Conservation (phyloP, 371 early-diverging fungal species). For the Mucor ambiguus region DNA sequence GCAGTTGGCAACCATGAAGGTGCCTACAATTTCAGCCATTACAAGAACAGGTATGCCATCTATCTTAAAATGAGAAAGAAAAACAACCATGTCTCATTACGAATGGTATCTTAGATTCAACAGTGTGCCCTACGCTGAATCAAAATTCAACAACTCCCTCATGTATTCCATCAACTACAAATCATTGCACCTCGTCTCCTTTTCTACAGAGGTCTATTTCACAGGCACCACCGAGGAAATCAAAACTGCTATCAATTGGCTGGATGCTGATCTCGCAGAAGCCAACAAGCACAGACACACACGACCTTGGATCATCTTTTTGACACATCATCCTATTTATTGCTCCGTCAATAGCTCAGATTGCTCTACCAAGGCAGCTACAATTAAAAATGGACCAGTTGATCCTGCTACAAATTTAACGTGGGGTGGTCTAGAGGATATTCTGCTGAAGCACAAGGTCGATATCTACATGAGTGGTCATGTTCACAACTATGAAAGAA, state of each 20-base stretch:
- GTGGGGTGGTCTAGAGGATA: constrained; percentile 31
- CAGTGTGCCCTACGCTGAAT: constrained; percentile 39
- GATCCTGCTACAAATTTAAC: constrained; percentile 17
- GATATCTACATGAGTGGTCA: constrained; percentile 41
- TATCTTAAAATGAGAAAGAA: neutral
- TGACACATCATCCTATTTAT: constrained; percentile 46
- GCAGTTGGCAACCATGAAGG: constrained; percentile 48
- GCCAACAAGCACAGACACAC: constrained; percentile 38
- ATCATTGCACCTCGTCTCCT: constrained; percentile 45
- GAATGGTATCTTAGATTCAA: constrained; percentile 27
- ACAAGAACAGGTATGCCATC: constrained; percentile 38
- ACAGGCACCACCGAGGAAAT: constrained; percentile 34
- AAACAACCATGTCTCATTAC: neutral
- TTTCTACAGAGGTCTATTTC: constrained; percentile 47
- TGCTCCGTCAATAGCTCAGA: constrained; percentile 25
- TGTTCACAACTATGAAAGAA: constrained; percentile 46
- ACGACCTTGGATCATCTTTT: constrained; percentile 48
- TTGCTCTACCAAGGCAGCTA: constrained; percentile 32
- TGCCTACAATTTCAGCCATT: constrained; percentile 48
- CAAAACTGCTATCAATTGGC: constrained; percentile 41
- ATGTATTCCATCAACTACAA: constrained; percentile 49
- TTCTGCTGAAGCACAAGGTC: constrained; percentile 30
- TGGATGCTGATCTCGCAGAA: constrained; percentile 36
- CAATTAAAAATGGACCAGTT: constrained; percentile 30
- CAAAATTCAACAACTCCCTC: constrained; percentile 37